Conservation (phyloP, 2,329 filamentous ascomycete species). For the Diplodia mutila region DNA sequence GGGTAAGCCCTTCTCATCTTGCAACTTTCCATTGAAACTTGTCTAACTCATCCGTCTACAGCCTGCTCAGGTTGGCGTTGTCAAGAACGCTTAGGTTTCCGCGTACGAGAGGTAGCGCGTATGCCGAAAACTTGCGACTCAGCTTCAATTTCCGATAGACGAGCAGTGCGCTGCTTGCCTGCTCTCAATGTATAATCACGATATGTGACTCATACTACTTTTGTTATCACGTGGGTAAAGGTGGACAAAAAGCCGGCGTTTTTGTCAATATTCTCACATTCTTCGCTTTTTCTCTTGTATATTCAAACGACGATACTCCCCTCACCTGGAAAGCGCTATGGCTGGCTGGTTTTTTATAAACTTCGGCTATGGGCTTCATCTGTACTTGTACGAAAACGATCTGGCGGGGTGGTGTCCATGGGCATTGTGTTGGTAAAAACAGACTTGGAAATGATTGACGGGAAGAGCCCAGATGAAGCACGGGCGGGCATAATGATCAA, state of each 20-base stretch:
- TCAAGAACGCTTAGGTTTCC: constrained; percentile 69
- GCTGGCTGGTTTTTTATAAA: background rate
- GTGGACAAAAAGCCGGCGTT: constrained; percentile 23
- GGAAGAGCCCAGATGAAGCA: background rate
- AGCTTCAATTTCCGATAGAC: background rate
- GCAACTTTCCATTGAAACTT: background rate
- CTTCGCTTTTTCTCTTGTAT: background rate
- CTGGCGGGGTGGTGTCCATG: constrained; percentile 1
- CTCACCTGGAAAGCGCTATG: constrained; percentile 16
- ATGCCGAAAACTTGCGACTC: background rate
- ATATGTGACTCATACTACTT: constrained; percentile 6
- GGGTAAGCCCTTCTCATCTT: constrained; percentile 51
- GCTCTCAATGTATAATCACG: constrained; percentile 15
- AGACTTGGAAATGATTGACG: background rate
- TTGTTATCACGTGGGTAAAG: constrained; percentile 6
- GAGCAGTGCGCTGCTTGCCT: background rate
- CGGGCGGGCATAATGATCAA: constrained; percentile 6
- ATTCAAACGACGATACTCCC: constrained; percentile 12
- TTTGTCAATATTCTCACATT: constrained; percentile 12
- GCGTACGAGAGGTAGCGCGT: background rate
- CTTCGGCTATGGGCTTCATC: constrained; percentile 14
- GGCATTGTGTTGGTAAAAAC: constrained; percentile 6
- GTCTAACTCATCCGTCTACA: constrained; percentile 30
- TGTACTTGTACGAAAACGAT: constrained; percentile 16
- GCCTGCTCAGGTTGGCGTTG: constrained; percentile 94